phyloP scores from a whole-genome alignment of 768 basidiomycete genomes.

The Mycena vulgaris region DNA sequence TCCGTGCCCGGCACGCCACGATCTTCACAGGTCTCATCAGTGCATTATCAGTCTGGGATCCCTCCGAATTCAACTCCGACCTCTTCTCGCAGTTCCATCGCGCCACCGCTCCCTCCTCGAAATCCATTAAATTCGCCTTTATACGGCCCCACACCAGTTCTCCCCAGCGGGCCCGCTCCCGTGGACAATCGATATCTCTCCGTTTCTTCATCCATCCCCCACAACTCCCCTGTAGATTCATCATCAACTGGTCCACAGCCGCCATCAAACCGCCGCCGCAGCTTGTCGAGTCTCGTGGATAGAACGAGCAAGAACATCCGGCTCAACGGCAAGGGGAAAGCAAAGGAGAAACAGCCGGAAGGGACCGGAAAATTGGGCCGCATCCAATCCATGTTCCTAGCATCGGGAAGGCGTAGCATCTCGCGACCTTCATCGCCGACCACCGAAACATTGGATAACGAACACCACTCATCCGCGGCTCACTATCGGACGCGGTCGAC shows the following conservation, averaged over 20 bases:
- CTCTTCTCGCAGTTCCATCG: neutral
- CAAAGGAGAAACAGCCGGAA: constrained; percentile 2
- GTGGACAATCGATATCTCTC: neutral
- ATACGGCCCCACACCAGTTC: neutral
- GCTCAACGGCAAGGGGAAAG: constrained; percentile 15
- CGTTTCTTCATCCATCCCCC: neutral
- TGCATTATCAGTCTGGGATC: neutral
- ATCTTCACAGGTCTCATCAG: neutral
- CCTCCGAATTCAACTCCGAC: neutral
- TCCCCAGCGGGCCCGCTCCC: neutral
- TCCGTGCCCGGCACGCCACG: neutral
- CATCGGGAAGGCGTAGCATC: neutral
- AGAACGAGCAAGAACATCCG: constrained; percentile 16
- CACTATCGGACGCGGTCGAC: constrained; percentile 21
- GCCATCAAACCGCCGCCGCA: constrained; percentile 11
- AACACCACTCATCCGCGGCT: neutral
- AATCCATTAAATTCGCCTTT: neutral
- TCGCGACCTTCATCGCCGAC: constrained; percentile 5
- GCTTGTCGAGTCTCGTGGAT: constrained; percentile 4
- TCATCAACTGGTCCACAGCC: neutral
- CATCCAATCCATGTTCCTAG: neutral
- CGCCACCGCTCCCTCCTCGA: neutral
- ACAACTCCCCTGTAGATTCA: neutral
- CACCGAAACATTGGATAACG: neutral
- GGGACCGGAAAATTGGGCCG: neutral